These are phyloP conservation scores for Mycena pura DNA, from an alignment of 768 basidiomycete species.

Conservation along the genomic window DNA sequence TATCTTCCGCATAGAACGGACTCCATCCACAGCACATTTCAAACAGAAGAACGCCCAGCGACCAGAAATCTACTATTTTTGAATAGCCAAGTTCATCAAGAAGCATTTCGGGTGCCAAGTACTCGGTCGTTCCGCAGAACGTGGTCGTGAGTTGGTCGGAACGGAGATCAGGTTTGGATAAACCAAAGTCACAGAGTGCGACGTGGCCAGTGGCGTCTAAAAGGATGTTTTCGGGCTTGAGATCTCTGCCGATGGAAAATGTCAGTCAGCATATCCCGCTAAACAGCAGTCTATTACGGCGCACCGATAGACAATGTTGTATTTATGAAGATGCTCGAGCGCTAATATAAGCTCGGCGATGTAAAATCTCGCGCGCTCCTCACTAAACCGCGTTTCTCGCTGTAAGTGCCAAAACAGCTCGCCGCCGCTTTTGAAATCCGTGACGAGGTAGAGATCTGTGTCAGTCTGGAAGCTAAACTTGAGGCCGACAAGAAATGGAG, in stretches of 20 bases:
- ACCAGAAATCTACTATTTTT: slow-evolving; percentile 99
- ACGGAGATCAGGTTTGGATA: slow-evolving; percentile 94
- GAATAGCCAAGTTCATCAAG: slow-evolving; percentile 98
- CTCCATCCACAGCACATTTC: slow-evolving; percentile 99
- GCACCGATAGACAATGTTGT: slow-evolving; percentile 91
- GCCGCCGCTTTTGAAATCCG: slow-evolving; percentile 98
- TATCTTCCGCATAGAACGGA: slow-evolving; percentile 99
- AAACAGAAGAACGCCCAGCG: slow-evolving; percentile 92
- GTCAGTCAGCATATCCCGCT: slow-evolving; percentile 1
- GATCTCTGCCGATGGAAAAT: slow-evolving; percentile 60
- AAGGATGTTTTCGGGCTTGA: slow-evolving; percentile 99
- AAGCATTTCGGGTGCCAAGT: slow-evolving; percentile 98
- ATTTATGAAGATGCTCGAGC: slow-evolving; percentile 96
- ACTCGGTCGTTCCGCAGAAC: slow-evolving; percentile 98
- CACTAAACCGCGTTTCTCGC: slow-evolving; percentile 90
- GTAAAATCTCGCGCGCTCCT: slow-evolving; percentile 95
- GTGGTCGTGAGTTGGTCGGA: slow-evolving; percentile 98
- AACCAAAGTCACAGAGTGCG: slow-evolving; percentile 96
- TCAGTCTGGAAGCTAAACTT: slow-evolving; percentile 99
- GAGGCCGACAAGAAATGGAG: slow-evolving; percentile 96
- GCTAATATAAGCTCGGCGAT: slow-evolving; percentile 95
- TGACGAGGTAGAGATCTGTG: slow-evolving; percentile 92
- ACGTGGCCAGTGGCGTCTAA: slow-evolving; percentile 98
- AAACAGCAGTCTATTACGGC: slow-evolving; percentile 40
- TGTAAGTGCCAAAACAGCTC: slow-evolving; percentile 99